Percentiles rank a stretch among this genome's conserved stretches.
phyloP scores from a whole-genome alignment of 306 rosid genomes.

The Gastrolobium bilobum region DNA sequence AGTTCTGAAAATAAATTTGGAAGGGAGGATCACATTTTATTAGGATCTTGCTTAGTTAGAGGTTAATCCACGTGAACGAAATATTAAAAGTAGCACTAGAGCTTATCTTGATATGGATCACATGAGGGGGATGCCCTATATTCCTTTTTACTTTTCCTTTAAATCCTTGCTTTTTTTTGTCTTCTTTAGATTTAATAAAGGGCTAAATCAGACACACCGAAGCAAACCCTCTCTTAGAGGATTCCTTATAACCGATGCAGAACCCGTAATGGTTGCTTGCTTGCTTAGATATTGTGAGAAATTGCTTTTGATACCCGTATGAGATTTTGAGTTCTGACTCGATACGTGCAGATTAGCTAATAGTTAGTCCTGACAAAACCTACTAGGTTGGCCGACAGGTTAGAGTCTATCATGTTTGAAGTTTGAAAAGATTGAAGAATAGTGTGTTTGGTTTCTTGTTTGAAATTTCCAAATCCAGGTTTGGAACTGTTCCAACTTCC shows the following conservation, averaged over 20 bases:
- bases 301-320: conserved; percentile 41
- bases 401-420: conserved; percentile 3
- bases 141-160: conserved; percentile 9
- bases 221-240: conserved; percentile 20
- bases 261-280: conserved; percentile 48
- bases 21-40: neutral
- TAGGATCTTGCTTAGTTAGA: neutral
- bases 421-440: neutral
- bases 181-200: neutral
- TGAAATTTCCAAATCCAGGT: no score
- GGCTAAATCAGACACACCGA: conserved; percentile 33
- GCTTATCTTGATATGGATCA: conserved; percentile 38
- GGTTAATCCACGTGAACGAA: no score
- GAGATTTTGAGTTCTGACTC: conserved; percentile 47
- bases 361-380: neutral
- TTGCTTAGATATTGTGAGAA: conserved; percentile 43
- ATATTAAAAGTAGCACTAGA: conserved; percentile 6
- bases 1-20: neutral
- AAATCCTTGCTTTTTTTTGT: neutral
- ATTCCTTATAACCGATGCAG: conserved; percentile 37
- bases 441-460: neutral
- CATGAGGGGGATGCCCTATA: conserved; percentile 21
- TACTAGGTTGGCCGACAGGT: neutral
- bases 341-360: conserved; percentile 36
- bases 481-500: no score